Conservation (phyloP, 495 filamentous ascomycete genomes). For the Penicillium lividum region DNA sequence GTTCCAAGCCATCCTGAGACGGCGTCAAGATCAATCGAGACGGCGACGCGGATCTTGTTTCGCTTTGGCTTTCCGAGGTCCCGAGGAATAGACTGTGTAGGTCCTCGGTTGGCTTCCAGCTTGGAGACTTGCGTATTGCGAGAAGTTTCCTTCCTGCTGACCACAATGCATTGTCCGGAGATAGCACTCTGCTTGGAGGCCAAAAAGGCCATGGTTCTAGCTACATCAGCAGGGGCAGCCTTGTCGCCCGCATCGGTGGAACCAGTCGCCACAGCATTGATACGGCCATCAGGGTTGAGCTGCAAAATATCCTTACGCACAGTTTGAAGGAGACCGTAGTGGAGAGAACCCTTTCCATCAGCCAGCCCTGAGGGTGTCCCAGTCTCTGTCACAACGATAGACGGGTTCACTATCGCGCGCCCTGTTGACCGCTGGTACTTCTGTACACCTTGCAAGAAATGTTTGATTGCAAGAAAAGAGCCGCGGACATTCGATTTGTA, state of each 20-base stretch:
- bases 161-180: conserved; percentile 52
- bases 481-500: conserved; percentile 52
- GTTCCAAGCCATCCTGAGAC: conserved; percentile 63
- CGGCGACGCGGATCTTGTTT: conserved; percentile 51
- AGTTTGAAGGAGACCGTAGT: conserved; percentile 53
- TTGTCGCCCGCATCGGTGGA: conserved; percentile 22
- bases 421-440: conserved; percentile 31
- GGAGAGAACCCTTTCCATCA: conserved; percentile 52
- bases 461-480: conserved; percentile 59
- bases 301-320: conserved; percentile 58
- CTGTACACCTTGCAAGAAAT: conserved; percentile 49
- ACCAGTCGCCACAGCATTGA: conserved; percentile 57
- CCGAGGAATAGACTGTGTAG: conserved; percentile 25
- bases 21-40: conserved; percentile 62
- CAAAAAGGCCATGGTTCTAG: conserved; percentile 53
- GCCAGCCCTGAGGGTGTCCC: conserved; percentile 52
- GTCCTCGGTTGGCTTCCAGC: not conserved
- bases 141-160: conserved; percentile 50
- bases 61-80: conserved; percentile 27
- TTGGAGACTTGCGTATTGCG: not conserved
- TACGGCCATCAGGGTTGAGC: conserved; percentile 51
- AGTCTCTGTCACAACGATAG: conserved; percentile 57
- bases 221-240: conserved; percentile 52
- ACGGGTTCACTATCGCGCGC: conserved; percentile 48
- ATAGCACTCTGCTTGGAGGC: conserved; percentile 51